Percentiles rank a stretch among this genome's conserved stretches.
These are phyloP conservation scores for Aspergillus fumigatiaffinis DNA, from an alignment of 2,329 filamentous ascomycete species.

Conservation along the genomic window DNA sequence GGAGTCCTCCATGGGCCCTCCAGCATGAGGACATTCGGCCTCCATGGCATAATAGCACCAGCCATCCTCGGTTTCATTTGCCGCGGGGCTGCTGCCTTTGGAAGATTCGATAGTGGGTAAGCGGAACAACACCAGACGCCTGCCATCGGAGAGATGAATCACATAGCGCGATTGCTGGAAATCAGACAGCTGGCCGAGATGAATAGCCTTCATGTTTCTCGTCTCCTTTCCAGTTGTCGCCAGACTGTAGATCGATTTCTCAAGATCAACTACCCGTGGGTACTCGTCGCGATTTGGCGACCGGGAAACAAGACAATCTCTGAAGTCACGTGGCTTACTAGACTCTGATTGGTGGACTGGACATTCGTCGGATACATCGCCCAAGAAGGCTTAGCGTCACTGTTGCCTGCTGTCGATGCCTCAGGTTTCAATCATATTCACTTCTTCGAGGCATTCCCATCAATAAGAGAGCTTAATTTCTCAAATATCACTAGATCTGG, in stretches of 20 bases:
- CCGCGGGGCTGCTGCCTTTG: slow-evolving; percentile 15
- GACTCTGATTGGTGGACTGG: background rate
- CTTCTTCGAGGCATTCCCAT: background rate
- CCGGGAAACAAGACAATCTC: background rate
- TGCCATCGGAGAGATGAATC: slow-evolving; percentile 41
- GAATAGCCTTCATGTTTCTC: slow-evolving; percentile 17
- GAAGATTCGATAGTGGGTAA: slow-evolving; percentile 39
- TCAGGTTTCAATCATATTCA: background rate
- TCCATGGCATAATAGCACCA: slow-evolving; percentile 49
- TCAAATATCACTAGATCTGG: background rate
- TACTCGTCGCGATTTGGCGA: background rate
- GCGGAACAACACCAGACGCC: slow-evolving; percentile 46
- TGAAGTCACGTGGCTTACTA: background rate
- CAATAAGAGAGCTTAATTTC: background rate
- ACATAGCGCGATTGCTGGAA: slow-evolving; percentile 42
- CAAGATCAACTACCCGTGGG: background rate
- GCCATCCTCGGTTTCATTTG: slow-evolving; percentile 34
- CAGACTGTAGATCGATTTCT: background rate
- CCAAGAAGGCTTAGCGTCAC: background rate
- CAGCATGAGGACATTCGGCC: slow-evolving; percentile 46
- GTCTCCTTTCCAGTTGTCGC: background rate
- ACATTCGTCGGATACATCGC: too few relatives aligned
- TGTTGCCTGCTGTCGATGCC: background rate
- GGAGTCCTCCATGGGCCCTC: slow-evolving; percentile 45
- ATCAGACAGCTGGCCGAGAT: slow-evolving; percentile 27